A percentile compares a stretch with the other conserved stretches of the same genome.
Evolutionary conservation across 2,329 filamentous ascomycete genomes (phyloP).

Genomic region (Aspergillus tanneri): DNA sequence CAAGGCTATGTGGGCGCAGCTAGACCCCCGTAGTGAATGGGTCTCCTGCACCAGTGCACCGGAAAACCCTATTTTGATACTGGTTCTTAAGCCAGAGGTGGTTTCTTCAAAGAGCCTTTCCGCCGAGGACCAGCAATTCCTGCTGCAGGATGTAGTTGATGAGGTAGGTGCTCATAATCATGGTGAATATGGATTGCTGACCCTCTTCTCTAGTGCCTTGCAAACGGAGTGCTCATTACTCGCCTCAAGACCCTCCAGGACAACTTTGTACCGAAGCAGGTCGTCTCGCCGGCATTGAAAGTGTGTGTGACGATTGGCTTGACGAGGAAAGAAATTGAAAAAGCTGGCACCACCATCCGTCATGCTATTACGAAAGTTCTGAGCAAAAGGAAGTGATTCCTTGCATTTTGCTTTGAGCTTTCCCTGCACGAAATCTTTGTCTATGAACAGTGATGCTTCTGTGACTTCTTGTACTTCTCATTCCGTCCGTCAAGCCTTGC

Average conservation of each 20-base stretch:
- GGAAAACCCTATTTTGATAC: constrained; percentile 84
- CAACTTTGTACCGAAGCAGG: constrained; percentile 64
- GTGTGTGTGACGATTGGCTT: constrained; percentile 85
- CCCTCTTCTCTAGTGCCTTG: constrained; percentile 60
- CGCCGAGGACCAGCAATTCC: constrained; percentile 73
- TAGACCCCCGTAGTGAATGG: constrained; percentile 94
- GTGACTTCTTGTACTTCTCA: constrained; percentile 18
- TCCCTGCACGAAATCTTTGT: constrained; percentile 10
- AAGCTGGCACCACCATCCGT: constrained; percentile 80
- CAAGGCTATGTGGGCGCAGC: constrained; percentile 76
- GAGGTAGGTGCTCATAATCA: constrained; percentile 64
- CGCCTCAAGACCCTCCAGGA: constrained; percentile 77
- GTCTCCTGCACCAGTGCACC: constrained; percentile 74
- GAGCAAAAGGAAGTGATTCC: constrained; percentile 51
- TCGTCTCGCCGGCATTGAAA: constrained; percentile 77
- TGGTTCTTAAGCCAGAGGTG: constrained; percentile 81
- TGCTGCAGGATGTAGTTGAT: constrained; percentile 90
- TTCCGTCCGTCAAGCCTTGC: neutral
- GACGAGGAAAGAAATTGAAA: constrained; percentile 92
- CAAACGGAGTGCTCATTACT: constrained; percentile 86
- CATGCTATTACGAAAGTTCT: constrained; percentile 95
- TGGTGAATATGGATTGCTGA: neutral
- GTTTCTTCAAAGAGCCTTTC: constrained; percentile 67
- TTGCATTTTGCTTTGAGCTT: constrained; percentile 7
- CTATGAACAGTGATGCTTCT: constrained; percentile 25